Base-by-base conservation (phyloP, 306 rosid genomes). In the Vigna trinervia region DNA sequence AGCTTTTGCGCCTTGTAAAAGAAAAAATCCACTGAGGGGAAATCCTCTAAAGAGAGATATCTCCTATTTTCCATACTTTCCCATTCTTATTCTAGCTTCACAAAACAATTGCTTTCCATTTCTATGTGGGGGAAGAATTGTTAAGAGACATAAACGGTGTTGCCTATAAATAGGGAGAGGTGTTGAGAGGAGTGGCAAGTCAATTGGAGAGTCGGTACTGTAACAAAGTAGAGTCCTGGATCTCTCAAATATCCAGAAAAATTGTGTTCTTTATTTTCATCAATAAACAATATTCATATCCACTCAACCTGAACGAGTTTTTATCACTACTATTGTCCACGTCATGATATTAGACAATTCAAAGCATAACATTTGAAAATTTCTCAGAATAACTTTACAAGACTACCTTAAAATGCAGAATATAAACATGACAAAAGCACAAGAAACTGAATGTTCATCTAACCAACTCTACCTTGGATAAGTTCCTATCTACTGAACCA, bases 111-210 rank as follows among this genome's bases (percentile, higher is more conserved):
- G 61, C 39, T 32, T 64, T 67, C 71, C 52, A 67, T 47, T 65
- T 73, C 62, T 54, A 65, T n/a, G 32, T 14, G 69, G 46, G 46
- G n/a, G 38, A 38, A 64, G 41, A 61, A 68, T 17, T 17, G 19
- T 17, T 17, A 17, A 17, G 19, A 17, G 19, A 17, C 19, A 17
- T 17, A 17, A 17, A 17, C 19, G 19, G 19, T 17, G 19, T 17
- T 17, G 19, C 19, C 19, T 17, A 17, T 17, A 17, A 17, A 17
- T 17, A 17, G 19, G 19, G 19, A 17, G 19, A 17, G 19, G 19
- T 17, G 19, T 17, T 17, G 19, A 17, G 19, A 17, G 19, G 19
- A 17, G 19, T 17, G 19, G 19, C 19, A 17, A 17, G 19, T 17
- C 19, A 17, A 17, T 17, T 17, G 19, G 19, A 17, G 19, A 17